phyloP scores from a whole-genome alignment of 306 rosid genomes.

The Trifolium subterraneum region DNA sequence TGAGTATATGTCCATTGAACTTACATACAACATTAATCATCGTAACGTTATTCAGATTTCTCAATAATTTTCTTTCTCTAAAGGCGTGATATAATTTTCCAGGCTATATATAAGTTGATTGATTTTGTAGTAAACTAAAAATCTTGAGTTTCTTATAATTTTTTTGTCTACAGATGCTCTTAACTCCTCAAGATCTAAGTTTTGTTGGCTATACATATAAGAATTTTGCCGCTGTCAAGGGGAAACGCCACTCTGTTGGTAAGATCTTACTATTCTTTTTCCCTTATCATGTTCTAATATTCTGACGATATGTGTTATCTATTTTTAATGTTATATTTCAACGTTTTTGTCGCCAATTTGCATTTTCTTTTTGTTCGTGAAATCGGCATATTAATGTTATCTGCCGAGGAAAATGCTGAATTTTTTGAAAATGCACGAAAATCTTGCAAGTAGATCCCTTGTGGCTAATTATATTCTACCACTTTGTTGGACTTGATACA shows the following conservation, averaged over 20 bases:
- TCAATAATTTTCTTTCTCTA: too few species aligned
- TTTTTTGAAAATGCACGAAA: too few species aligned
- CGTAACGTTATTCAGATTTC: too few species aligned
- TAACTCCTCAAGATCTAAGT: conserved; percentile 89
- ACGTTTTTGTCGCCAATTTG: neutral
- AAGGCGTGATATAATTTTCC: too few species aligned
- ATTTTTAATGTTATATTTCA: neutral
- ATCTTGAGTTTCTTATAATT: conserved; percentile 26
- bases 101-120: neutral
- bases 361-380: neutral
- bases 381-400: neutral
- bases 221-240: conserved; percentile 91
- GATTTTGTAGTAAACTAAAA: conserved; percentile 5
- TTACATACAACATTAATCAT: too few species aligned
- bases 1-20: too few species aligned
- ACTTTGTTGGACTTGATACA: conserved; percentile 40
- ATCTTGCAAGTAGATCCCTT: neutral
- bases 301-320: conserved; percentile 15
- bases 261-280: conserved; percentile 12
- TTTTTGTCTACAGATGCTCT: conserved; percentile 56
- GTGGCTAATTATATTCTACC: conserved; percentile 33
- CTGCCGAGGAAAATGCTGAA: neutral
- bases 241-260: conserved; percentile 64
- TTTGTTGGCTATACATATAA: conserved; percentile 98
- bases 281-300: conserved; percentile 12